Conservation (phyloP, 78 protist genomes). For the Dictyostelium brefeldianum region DNA sequence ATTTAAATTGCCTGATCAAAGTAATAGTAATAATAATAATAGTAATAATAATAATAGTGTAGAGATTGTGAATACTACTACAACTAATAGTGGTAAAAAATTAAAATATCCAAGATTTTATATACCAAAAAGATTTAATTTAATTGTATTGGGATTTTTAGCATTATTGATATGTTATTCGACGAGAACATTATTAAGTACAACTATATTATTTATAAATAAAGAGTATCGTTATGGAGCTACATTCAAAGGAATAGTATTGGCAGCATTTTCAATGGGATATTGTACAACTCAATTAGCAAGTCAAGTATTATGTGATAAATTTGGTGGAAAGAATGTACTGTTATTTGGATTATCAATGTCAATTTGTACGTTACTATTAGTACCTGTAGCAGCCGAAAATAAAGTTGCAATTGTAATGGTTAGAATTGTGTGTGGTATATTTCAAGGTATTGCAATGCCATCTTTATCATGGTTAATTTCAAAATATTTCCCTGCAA, state of each 20-base stretch:
- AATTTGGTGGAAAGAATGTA: constrained; percentile 57
- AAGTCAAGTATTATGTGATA: constrained; percentile 36
- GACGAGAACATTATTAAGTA: constrained; percentile 23
- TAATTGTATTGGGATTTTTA: constrained; percentile 12
- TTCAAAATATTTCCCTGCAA: constrained; percentile 35
- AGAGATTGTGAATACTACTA: not conserved
- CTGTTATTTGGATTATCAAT: constrained; percentile 44
- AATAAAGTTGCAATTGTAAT: constrained; percentile 19
- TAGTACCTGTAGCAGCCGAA: constrained; percentile 30
- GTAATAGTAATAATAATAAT: not conserved
- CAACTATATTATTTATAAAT: constrained; percentile 30
- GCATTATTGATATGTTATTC: constrained; percentile 37
- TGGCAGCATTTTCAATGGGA: constrained; percentile 68
- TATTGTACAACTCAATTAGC: constrained; percentile 42
- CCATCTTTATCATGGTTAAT: constrained; percentile 58
- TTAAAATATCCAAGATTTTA: constrained; percentile 30
- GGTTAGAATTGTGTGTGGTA: constrained; percentile 36
- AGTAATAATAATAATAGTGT: not conserved
- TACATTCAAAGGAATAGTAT: constrained; percentile 41
- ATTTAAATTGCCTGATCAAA: no score
- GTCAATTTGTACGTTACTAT: not conserved
- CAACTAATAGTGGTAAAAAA: not conserved
- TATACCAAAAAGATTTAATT: constrained; percentile 45
- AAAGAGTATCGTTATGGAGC: constrained; percentile 17
- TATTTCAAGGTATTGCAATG: constrained; percentile 44